phyloP scores from a whole-genome alignment of 2,329 filamentous ascomycete genomes.

The Cladophialophora carrionii region DNA sequence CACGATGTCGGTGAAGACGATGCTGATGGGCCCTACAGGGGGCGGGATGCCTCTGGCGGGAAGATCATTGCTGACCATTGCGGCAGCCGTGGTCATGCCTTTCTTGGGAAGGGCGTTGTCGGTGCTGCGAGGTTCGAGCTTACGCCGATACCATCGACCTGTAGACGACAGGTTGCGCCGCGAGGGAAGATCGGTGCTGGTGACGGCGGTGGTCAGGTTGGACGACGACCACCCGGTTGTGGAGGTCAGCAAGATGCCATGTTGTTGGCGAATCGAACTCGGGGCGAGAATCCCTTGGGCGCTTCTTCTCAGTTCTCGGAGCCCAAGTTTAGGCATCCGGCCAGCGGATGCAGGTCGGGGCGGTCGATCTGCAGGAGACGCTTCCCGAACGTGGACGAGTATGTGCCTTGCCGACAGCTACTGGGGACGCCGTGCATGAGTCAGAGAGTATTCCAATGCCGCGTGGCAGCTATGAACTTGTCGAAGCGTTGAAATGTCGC shows the following conservation, averaged over 20 bases:
- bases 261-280: neutral
- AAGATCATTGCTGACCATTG: neutral
- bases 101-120: neutral
- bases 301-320: conserved; percentile 17
- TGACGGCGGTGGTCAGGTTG: neutral
- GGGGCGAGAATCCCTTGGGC: conserved; percentile 8
- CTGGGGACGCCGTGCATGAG: neutral
- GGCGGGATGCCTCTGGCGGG: conserved; percentile 11
- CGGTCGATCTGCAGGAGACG: neutral
- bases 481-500: neutral
- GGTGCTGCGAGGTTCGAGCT: neutral
- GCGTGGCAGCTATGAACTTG: neutral
- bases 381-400: neutral
- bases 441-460: neutral
- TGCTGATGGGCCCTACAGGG: conserved; percentile 29
- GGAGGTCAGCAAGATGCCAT: conserved; percentile 6
- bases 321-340: conserved; percentile 18
- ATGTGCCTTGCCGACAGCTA: neutral
- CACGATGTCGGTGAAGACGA: conserved; percentile 38
- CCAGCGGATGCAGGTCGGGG: conserved; percentile 1
- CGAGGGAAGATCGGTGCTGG: neutral
- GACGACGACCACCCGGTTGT: neutral
- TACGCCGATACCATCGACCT: neutral
- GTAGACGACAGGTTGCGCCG: conserved; percentile 2
- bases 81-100: neutral